Conservation (phyloP, 495 filamentous ascomycete genomes). For the Penicillium odoratum region DNA sequence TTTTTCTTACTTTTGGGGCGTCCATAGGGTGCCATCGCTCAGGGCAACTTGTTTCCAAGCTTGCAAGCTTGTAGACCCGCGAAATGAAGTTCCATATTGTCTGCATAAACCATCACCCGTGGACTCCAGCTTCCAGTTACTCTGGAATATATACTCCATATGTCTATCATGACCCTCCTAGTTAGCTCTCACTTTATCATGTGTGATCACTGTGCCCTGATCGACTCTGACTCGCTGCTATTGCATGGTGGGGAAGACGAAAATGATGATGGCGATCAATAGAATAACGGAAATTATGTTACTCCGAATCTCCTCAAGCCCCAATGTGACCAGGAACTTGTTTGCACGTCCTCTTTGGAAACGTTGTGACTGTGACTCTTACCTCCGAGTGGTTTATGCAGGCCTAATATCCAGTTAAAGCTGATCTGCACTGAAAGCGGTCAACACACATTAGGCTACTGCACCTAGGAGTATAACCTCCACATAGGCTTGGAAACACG, state of each 20-base stretch:
- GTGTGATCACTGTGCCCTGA: background rate
- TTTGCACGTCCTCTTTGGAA: too few species aligned
- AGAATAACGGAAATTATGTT: background rate
- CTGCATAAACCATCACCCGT: background rate
- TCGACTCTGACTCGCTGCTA: background rate
- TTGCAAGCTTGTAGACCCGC: background rate
- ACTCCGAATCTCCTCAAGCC: background rate
- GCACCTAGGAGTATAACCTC: background rate
- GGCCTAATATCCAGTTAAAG: too few species aligned
- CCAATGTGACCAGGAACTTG: background rate
- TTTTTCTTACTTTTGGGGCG: background rate
- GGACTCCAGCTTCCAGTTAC: background rate
- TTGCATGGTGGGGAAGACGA: background rate
- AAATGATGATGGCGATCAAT: background rate
- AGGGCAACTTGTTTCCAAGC: background rate
- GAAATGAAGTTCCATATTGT: background rate
- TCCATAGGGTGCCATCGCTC: background rate
- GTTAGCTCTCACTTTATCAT: background rate
- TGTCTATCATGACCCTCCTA: too few species aligned
- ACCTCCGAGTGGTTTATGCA: too few species aligned
- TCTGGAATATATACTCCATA: too few species aligned
- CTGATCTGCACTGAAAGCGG: background rate
- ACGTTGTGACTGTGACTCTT: too few species aligned
- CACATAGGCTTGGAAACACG: background rate
- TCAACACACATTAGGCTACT: background rate